Percentiles rank a stretch among this genome's conserved stretches.
Evolutionary conservation across 202 grass and related monocot genomes (phyloP).

Genomic region (Elaeis oleifera): DNA sequence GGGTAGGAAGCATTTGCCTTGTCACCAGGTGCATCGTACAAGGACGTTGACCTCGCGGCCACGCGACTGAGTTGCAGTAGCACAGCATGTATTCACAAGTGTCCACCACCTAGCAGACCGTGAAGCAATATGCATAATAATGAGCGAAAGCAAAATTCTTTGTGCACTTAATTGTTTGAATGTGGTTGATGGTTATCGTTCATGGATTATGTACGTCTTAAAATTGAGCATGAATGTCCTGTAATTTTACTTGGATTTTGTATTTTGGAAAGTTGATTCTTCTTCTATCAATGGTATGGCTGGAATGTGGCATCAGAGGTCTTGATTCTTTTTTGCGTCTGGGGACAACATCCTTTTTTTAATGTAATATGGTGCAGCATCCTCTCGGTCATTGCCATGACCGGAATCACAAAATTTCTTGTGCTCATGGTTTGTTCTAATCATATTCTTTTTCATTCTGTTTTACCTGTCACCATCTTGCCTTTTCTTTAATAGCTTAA

Average conservation of each 20-base stretch:
- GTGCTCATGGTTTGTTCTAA: constrained; percentile 47
- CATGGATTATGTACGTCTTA: constrained; percentile 32
- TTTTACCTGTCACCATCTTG: constrained; percentile 2
- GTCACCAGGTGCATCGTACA: too few species aligned
- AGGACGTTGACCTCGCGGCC: too few species aligned
- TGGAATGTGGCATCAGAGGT: constrained; percentile 85
- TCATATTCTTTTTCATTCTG: constrained; percentile 12
- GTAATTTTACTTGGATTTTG: constrained; percentile 57
- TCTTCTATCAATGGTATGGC: constrained; percentile 69
- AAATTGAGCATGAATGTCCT: constrained; percentile 49
- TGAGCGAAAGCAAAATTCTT: too few species aligned
- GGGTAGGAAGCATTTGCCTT: too few species aligned
- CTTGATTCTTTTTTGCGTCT: constrained; percentile 77
- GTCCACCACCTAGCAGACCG: too few species aligned
- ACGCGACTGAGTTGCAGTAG: too few species aligned
- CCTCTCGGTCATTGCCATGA: constrained; percentile 73
- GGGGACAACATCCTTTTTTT: constrained; percentile 79
- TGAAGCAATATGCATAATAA: too few species aligned
- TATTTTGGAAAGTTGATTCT: constrained; percentile 67
- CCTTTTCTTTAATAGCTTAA: too few species aligned
- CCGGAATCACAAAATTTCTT: constrained; percentile 71
- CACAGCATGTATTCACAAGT: too few species aligned
- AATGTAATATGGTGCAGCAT: constrained; percentile 77
- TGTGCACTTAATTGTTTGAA: too few species aligned
- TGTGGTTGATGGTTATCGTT: too few species aligned